Evolutionary conservation across 2,329 filamentous ascomycete species (phyloP), one percentile per base, ranked within the genome.

Genomic region (Phialophora macrospora): DNA sequence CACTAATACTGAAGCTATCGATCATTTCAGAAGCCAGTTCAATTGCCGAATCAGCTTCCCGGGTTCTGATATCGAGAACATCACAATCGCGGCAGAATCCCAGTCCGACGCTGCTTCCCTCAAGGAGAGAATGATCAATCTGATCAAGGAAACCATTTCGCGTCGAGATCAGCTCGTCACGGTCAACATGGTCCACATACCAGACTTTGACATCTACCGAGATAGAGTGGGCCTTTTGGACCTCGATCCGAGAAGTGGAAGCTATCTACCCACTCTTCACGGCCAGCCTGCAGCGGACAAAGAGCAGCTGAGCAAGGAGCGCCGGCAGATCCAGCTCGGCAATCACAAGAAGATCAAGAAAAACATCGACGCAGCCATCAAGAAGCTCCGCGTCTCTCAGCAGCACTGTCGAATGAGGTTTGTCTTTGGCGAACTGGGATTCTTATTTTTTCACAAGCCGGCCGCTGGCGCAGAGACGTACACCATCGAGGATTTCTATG

Each of bases 331-430:
- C 51, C 69, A 71, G 34, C 68, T 70, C 5, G 75, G 72, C 60
- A 78, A 79, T 61, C 72, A 74, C 26, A 64, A 58, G 44, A 74
- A 72, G 34, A 63, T 78, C 38, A 72, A 74, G 32, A 73, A 67
- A 6, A 72, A 74, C 0, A 66, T 79, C 52, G 73, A 75, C 46
- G 68, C 67, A 26, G 75, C 74, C 17, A 69, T 80, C 22, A 72
- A 72, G 32, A 72, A 72, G 8, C 69, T 78, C 57, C 70, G 73
- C 4, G 74, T 74, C 52, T 72, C 77, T 20, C 72, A 74, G 56
- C 75, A 76, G 30, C 74, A 77, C 63, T 65, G 79, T 38, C 77
- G 77, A 11, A 79, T 82, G 77, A 75, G 80, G 46, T 74, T 79
- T 2, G 78, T 78, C 26, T 76, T 82, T 55, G 80, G 80, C 4